These are phyloP conservation scores for Lactifluus pinguis DNA, from an alignment of 768 basidiomycete genomes.

Conservation along the genomic window DNA sequence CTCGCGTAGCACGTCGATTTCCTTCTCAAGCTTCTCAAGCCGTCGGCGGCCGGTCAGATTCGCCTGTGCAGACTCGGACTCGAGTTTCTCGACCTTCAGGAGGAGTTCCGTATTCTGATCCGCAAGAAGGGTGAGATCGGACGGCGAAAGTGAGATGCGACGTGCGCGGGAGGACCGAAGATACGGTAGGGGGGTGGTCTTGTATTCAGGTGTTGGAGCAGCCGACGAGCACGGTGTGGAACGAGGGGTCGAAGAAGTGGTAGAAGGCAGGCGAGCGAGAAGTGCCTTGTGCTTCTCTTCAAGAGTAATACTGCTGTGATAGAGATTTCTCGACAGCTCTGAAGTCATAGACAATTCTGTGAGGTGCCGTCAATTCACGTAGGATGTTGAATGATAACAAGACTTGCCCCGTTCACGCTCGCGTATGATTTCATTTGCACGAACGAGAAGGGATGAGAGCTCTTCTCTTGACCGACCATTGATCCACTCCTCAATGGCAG, in stretches of 20 bases:
- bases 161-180: slow-evolving; percentile 28
- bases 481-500: slow-evolving; percentile 38
- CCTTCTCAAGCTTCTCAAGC: slow-evolving; percentile 66
- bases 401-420: slow-evolving; percentile 64
- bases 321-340: slow-evolving; percentile 57
- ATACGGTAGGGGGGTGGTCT: slow-evolving; percentile 12
- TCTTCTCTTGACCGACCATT: slow-evolving; percentile 66
- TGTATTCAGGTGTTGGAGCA: slow-evolving; percentile 18
- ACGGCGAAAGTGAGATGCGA: slow-evolving; percentile 55
- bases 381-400: not conserved
- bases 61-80: slow-evolving; percentile 55
- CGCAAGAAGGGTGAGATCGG: slow-evolving; percentile 60
- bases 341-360: slow-evolving; percentile 62
- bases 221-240: slow-evolving; percentile 21
- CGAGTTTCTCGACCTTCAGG: slow-evolving; percentile 64
- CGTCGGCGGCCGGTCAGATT: slow-evolving; percentile 62
- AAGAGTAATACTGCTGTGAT: slow-evolving; percentile 58
- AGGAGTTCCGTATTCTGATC: slow-evolving; percentile 81
- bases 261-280: slow-evolving; percentile 46
- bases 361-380: not conserved
- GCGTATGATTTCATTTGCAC: slow-evolving; percentile 69
- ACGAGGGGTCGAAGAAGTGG: slow-evolving; percentile 18
- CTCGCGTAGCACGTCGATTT: slow-evolving; percentile 63
- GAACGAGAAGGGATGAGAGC: slow-evolving; percentile 55
- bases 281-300: slow-evolving; percentile 67